Conservation (phyloP, 768 basidiomycete species). For the Mycena rebaudengoi region DNA sequence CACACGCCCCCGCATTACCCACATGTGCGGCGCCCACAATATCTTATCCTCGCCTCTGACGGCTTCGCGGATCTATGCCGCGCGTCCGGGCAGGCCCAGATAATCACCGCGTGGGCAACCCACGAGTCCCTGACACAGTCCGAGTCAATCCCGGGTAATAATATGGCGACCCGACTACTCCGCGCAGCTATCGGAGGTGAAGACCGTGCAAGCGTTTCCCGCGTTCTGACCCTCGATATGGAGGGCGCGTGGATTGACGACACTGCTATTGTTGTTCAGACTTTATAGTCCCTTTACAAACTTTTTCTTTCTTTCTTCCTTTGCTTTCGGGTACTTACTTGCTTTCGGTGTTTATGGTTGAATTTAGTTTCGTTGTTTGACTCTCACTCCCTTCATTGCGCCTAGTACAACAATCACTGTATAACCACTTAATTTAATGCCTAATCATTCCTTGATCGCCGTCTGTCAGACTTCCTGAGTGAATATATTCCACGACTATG, state of each 20-base stretch:
- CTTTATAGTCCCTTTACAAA: too few species aligned
- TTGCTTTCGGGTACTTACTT: too few species aligned
- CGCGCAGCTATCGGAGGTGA: conserved; percentile 67
- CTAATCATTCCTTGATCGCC: too few species aligned
- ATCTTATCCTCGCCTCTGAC: conserved; percentile 71
- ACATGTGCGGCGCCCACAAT: too few species aligned
- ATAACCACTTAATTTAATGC: too few species aligned
- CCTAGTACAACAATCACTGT: too few species aligned
- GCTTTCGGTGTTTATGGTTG: too few species aligned
- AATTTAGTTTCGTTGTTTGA: too few species aligned
- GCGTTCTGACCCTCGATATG: conserved; percentile 70
- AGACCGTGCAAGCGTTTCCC: conserved; percentile 60
- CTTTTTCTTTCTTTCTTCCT: too few species aligned
- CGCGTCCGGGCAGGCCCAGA: conserved; percentile 52
- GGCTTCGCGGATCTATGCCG: conserved; percentile 71
- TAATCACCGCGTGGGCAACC: conserved; percentile 63
- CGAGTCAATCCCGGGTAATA: conserved; percentile 15
- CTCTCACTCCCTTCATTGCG: too few species aligned
- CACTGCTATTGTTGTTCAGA: conserved; percentile 71
- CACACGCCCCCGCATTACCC: conserved; percentile 43
- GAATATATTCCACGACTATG: too few species aligned
- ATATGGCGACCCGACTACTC: conserved; percentile 63
- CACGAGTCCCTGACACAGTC: conserved; percentile 42
- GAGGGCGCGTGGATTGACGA: conserved; percentile 75
- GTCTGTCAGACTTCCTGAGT: too few species aligned